Conservation (phyloP, 257 asterid species). For the Gentiana macrophylla region DNA sequence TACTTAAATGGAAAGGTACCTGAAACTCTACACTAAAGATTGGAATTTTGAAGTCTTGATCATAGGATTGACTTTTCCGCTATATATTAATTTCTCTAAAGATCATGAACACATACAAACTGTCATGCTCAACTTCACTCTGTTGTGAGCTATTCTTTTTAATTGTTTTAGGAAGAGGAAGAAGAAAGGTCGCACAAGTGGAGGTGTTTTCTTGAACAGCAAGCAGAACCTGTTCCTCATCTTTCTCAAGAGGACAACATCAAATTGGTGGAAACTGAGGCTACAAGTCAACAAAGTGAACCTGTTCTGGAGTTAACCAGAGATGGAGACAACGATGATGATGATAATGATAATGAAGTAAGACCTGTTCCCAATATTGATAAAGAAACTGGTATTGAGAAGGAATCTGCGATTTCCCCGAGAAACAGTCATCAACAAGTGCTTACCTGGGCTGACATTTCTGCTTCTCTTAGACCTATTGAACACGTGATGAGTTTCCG, state of each 20-base stretch:
- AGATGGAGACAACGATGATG: conserved; percentile 26
- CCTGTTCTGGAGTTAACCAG: conserved; percentile 26
- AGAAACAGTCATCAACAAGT: conserved; percentile 33
- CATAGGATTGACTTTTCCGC: too few relatives aligned
- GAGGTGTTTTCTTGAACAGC: conserved; percentile 65
- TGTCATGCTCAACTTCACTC: background rate
- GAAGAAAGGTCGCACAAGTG: conserved; percentile 72
- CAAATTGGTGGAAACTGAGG: conserved; percentile 26
- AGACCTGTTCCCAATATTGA: conserved; percentile 19
- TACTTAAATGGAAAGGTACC: too few relatives aligned
- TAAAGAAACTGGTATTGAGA: conserved; percentile 20
- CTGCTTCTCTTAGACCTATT: conserved; percentile 39
- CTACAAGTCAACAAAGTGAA: conserved; percentile 18
- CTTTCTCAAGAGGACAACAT: conserved; percentile 19
- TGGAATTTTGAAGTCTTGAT: too few relatives aligned
- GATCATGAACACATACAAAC: too few relatives aligned
- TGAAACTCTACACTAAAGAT: too few relatives aligned
- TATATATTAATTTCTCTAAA: too few relatives aligned
- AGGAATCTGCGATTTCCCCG: conserved; percentile 24
- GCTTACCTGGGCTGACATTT: conserved; percentile 58
- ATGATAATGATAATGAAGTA: conserved; percentile 15
- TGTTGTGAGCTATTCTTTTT: conserved; percentile 10
- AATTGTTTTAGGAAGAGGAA: conserved; percentile 68
- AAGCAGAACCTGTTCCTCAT: conserved; percentile 24
- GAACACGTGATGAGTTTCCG: conserved; percentile 65